phyloP scores from a whole-genome alignment of 345 rosid species.

The Pistacia vera region DNA sequence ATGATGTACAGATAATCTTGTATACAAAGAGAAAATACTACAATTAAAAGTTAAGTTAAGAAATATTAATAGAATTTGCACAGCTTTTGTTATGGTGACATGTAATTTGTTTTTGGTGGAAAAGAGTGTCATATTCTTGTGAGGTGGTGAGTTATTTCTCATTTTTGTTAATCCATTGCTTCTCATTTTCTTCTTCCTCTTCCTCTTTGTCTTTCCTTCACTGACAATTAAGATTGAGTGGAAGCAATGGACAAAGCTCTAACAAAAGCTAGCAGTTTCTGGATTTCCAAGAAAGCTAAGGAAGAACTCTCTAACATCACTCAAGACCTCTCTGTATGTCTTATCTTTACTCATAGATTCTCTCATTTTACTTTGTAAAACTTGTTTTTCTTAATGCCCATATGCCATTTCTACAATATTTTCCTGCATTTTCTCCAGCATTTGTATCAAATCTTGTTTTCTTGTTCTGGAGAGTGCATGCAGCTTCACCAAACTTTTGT shows the following conservation, averaged over 20 bases:
- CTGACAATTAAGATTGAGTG: not conserved
- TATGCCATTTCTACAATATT: too few species aligned
- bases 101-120: not conserved
- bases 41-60: too few species aligned
- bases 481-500: too few species aligned
- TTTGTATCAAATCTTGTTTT: not conserved
- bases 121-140: not conserved
- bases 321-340: slow-evolving; percentile 31
- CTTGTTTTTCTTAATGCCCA: not conserved
- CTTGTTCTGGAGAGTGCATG: not conserved
- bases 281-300: slow-evolving; percentile 43
- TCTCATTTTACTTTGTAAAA: too few species aligned
- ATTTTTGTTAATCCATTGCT: not conserved
- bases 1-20: too few species aligned
- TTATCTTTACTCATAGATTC: not conserved
- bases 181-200: not conserved
- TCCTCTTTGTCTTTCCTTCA: not conserved
- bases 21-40: too few species aligned
- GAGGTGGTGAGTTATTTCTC: not conserved
- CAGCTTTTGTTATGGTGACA: not conserved
- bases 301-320: slow-evolving; percentile 34
- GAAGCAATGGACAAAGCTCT: slow-evolving; percentile 40
- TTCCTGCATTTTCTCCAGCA: too few species aligned
- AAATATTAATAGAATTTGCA: too few species aligned
- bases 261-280: slow-evolving; percentile 37